Base-by-base conservation (phyloP, 345 rosid genomes). In the Stellera chamaejasme region DNA sequence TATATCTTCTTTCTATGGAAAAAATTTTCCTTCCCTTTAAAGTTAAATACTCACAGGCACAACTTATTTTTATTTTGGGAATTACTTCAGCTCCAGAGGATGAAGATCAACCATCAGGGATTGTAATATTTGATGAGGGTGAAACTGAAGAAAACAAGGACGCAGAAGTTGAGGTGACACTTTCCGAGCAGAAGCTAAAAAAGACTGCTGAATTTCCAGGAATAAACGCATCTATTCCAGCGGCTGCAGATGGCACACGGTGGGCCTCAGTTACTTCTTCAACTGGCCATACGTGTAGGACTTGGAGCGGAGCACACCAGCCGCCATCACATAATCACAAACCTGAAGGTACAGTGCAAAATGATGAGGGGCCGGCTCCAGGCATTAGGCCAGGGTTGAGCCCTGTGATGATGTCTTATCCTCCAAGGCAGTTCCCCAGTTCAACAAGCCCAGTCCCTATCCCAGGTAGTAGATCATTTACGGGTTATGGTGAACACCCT, bases 171-270 rank as follows among this genome's bases (percentile, higher is more conserved):
- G 85, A 72, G 56, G 64, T 50, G 42, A 57, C 61, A 15, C 50
- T 0, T 65, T 62, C 69, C 65, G 76, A 74, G 55, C 78, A 68
- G 26, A 16, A 19, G 60, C 72, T 6, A 78, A 87, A 77, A 69
- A 84, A 28, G 88, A 66, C 75, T 5, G 77, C 80, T 56, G 72
- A 70, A 61, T 93, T 93, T 71, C 97, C 92, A 0, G 99, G 99
- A 64, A 63, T 89, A 58, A 93, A 93, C 56, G 95, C 88, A 45
- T 86, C 92, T 10, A 80, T 93, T 54, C 99, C 90, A 27, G 77
- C 73, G 60, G 77, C 78, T 50, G 90, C 96, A 27, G 85, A 93
- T 75, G 74, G 68, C 71, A 60, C 66, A 56, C 74, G 59, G 19
- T 93, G 99, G 99, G 77, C 62, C 46, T 72, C 79, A 13, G 72